These are phyloP conservation scores for Aspergillus versicolor DNA, from an alignment of 2,329 filamentous ascomycete genomes.

Conservation along the genomic window DNA sequence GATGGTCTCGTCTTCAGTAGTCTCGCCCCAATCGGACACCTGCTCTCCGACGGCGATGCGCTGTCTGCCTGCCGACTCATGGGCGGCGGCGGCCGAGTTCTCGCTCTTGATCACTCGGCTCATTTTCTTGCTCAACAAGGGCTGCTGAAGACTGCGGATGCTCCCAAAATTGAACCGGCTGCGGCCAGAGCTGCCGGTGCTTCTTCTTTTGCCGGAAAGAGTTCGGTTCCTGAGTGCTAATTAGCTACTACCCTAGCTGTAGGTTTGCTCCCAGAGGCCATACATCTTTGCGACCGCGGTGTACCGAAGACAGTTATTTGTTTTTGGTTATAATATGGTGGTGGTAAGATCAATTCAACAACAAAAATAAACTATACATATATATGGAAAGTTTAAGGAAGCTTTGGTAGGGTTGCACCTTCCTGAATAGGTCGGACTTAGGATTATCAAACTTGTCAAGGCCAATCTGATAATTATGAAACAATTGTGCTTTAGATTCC, in stretches of 20 bases:
- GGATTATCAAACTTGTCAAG: neutral
- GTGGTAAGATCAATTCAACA: neutral
- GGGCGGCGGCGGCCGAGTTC: constrained; percentile 80
- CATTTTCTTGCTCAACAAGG: constrained; percentile 84
- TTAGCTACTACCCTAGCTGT: neutral
- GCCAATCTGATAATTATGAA: neutral
- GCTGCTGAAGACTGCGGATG: constrained; percentile 79
- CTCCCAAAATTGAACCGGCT: constrained; percentile 83
- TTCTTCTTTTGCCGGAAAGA: constrained; percentile 41
- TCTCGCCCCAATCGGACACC: constrained; percentile 94
- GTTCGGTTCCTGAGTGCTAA: constrained; percentile 40
- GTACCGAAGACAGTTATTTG: constrained; percentile 5
- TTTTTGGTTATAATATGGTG: neutral
- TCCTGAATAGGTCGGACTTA: neutral
- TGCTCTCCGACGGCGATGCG: constrained; percentile 81
- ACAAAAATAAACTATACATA: neutral
- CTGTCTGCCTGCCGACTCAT: constrained; percentile 83
- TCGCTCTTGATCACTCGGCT: constrained; percentile 93
- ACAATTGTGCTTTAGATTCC: neutral
- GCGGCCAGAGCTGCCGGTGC: constrained; percentile 23
- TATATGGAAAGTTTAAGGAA: neutral
- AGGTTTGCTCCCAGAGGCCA: neutral
- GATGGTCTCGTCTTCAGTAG: constrained; percentile 81
- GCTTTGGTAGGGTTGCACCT: constrained; percentile 1
- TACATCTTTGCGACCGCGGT: constrained; percentile 13